phyloP scores from a whole-genome alignment of 805 yeast species.

The Ogataea paradorogensis region DNA sequence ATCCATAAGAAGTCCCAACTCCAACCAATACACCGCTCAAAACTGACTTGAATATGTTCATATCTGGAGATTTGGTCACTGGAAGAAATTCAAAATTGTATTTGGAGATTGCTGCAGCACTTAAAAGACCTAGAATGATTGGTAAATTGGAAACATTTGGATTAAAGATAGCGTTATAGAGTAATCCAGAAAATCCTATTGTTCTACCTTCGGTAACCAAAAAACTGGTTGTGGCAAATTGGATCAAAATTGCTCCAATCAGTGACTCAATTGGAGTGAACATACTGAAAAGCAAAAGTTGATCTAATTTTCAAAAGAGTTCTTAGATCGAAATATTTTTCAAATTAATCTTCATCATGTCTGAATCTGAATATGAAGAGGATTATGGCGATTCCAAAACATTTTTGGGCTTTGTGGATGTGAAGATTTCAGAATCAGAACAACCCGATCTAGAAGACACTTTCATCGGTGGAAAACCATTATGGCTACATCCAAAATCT shows the following conservation, averaged over 20 bases:
- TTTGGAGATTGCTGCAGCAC: constrained; percentile 27
- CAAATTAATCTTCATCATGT: constrained; percentile 2
- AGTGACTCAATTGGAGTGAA: constrained; percentile 45
- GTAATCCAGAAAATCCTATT: constrained; percentile 46
- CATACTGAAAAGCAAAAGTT: constrained; percentile 24
- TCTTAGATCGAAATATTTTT: neutral
- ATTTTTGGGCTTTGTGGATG: constrained; percentile 63
- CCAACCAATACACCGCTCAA: constrained; percentile 45
- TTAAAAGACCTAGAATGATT: constrained; percentile 36
- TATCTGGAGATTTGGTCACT: neutral
- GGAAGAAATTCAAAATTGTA: neutral
- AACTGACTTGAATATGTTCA: constrained; percentile 3
- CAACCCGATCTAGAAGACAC: constrained; percentile 58
- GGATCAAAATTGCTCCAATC: constrained; percentile 47
- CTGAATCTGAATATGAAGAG: constrained; percentile 15
- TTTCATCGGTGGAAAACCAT: constrained; percentile 75
- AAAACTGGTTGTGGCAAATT: constrained; percentile 43
- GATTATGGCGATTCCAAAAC: constrained; percentile 34
- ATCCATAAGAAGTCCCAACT: constrained; percentile 44
- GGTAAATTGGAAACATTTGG: constrained; percentile 30
- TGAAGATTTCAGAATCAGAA: constrained; percentile 49
- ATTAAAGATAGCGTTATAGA: constrained; percentile 31
- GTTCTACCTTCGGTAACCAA: constrained; percentile 38
- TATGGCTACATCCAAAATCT: constrained; percentile 65
- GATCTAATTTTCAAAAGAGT: neutral